phyloP scores from a whole-genome alignment of 176 grass and related monocot genomes.

The Urochloa ruziziensis region DNA sequence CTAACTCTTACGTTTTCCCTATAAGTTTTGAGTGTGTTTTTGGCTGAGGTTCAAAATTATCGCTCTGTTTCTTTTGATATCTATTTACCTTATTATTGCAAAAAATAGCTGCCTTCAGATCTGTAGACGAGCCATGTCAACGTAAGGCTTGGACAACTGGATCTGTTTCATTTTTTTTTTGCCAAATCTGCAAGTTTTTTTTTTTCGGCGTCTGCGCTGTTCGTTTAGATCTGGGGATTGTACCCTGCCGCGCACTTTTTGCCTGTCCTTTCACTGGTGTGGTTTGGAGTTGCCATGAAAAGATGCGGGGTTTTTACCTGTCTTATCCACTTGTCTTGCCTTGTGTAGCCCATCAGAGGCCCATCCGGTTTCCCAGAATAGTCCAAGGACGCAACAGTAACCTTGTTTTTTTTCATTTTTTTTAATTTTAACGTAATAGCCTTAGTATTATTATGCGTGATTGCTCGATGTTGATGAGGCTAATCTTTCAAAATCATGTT shows the following conservation, averaged over 20 bases:
- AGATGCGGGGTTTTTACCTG: neutral
- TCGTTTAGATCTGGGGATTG: constrained; percentile 6
- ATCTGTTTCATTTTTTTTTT: neutral
- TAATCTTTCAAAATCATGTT: neutral
- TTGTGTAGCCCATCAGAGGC: constrained; percentile 13
- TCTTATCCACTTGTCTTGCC: neutral
- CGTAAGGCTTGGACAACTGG: neutral
- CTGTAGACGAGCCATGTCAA: neutral
- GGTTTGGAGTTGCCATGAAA: neutral
- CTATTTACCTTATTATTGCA: neutral
- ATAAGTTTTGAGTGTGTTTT: neutral
- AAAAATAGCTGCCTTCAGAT: neutral
- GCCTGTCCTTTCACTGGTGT: neutral
- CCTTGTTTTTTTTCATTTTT: neutral
- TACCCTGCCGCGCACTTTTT: neutral
- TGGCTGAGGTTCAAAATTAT: neutral
- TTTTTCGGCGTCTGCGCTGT: neutral
- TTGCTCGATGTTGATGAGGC: too few species aligned
- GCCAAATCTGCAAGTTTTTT: neutral
- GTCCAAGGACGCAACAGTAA: neutral
- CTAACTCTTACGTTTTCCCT: neutral
- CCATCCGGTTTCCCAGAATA: neutral
- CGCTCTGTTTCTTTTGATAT: neutral
- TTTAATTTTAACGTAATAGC: neutral
- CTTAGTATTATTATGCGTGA: too few species aligned